Percentiles rank a stretch among this genome's conserved stretches.
Conservation (phyloP, 1,139 yeast genomes). For the Taphrina wiesneri region DNA sequence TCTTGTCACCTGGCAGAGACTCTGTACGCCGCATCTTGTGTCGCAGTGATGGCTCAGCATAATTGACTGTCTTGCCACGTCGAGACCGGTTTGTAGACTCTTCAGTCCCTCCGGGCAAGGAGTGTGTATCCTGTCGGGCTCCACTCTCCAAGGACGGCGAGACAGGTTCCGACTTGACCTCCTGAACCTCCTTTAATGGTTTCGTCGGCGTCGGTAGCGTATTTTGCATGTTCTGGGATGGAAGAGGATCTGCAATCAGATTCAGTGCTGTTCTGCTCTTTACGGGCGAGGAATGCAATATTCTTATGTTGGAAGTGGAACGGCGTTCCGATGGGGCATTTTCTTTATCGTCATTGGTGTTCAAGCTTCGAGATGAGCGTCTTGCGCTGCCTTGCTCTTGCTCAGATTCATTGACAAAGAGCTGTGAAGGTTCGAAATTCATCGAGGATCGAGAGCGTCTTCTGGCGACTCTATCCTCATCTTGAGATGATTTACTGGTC, state of each 20-base stretch:
- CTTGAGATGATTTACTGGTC: not conserved
- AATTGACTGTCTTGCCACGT: constrained; percentile 60
- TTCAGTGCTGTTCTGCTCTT: constrained; percentile 12
- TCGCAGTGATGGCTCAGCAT: constrained; percentile 66
- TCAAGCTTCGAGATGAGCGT: not conserved
- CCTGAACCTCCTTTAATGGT: constrained; percentile 10
- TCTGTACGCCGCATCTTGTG: constrained; percentile 72
- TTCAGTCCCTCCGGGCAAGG: not conserved
- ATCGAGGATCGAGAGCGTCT: constrained; percentile 7
- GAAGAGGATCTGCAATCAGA: constrained; percentile 17
- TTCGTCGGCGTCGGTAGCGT: not conserved
- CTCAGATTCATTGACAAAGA: not conserved
- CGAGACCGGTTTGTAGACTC: constrained; percentile 41
- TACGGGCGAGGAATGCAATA: constrained; percentile 14
- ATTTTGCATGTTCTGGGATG: not conserved
- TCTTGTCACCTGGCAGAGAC: constrained; percentile 43
- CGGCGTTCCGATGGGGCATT: not conserved
- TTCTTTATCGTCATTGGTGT: constrained; percentile 8
- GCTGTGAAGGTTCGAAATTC: not conserved
- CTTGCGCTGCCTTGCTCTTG: not conserved
- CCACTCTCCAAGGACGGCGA: constrained; percentile 6
- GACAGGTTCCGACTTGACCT: constrained; percentile 29
- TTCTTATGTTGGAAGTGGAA: not conserved
- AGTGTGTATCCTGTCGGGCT: not conserved
- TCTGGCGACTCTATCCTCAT: not conserved